Percentiles rank a stretch among this genome's conserved stretches.
These are phyloP conservation scores for rapeseed (Brassica napus) DNA, from an alignment of 345 rosid genomes.

Conservation along the genomic window Da-Ae NC_063440.1:13620501-13621000, in stretches of 20 bases:
- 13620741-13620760: conserved; percentile 42
- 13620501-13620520: conserved; percentile 69
- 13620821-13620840: conserved; percentile 62
- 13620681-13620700: conserved; percentile 73
- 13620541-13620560: conserved; percentile 2
- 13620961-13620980: conserved; percentile 54
- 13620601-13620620: conserved; percentile 22
- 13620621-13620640: conserved; percentile 48
- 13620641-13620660: conserved; percentile 86
- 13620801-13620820: conserved; percentile 32
- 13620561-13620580: conserved; percentile 2
- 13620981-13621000: conserved; percentile 57
- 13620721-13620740: conserved; percentile 76
- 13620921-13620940: conserved; percentile 15
- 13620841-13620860: conserved; percentile 81
- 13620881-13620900: conserved; percentile 62
- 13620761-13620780: conserved; percentile 19
- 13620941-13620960: conserved; percentile 33
- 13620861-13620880: conserved; percentile 76
- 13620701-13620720: conserved; percentile 54
- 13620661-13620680: conserved; percentile 90
- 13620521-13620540: conserved; percentile 54
- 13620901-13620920: conserved; percentile 18
- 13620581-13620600: not conserved
- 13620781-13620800: conserved; percentile 4